A percentile compares a stretch with the other conserved stretches of the same genome.
Conservation (phyloP, 139 green algal genomes). For the Coccomyxa sp. region DNA sequence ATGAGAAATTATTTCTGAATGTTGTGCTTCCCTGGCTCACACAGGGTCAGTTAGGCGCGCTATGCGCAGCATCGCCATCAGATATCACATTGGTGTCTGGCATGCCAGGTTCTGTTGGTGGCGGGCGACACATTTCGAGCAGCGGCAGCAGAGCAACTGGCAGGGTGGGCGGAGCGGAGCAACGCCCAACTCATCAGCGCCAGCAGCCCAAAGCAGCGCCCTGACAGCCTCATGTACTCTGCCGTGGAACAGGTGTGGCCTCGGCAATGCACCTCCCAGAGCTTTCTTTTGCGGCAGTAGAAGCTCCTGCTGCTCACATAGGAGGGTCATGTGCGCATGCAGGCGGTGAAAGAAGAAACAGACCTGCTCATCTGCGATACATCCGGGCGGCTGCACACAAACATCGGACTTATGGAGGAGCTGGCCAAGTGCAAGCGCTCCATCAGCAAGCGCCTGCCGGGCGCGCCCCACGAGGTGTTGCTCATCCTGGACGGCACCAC, state of each 20-base stretch:
- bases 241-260: neutral
- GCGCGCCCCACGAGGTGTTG: constrained; percentile 76
- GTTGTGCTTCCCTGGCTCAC: neutral
- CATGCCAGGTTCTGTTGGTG: constrained; percentile 73
- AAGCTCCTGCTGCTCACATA: too few relatives aligned
- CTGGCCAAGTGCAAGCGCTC: constrained; percentile 58
- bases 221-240: constrained; percentile 37
- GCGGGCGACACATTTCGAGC: constrained; percentile 96
- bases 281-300: too few relatives aligned
- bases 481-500: constrained; percentile 98
- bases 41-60: neutral
- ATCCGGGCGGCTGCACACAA: constrained; percentile 90
- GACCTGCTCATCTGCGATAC: constrained; percentile 94
- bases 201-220: constrained; percentile 16
- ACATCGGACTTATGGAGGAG: constrained; percentile 88
- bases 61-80: neutral
- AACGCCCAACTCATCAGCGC: constrained; percentile 46
- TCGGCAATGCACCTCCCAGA: neutral
- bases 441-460: constrained; percentile 40
- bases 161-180: constrained; percentile 75
- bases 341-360: constrained; percentile 22
- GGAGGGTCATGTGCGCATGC: neutral
- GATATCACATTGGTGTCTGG: neutral
- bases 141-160: constrained; percentile 91
- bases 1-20: too few relatives aligned